These are phyloP conservation scores for Blepharisma japonicum DNA, from an alignment of 73 alveolate genomes.

Conservation along the genomic window DNA sequence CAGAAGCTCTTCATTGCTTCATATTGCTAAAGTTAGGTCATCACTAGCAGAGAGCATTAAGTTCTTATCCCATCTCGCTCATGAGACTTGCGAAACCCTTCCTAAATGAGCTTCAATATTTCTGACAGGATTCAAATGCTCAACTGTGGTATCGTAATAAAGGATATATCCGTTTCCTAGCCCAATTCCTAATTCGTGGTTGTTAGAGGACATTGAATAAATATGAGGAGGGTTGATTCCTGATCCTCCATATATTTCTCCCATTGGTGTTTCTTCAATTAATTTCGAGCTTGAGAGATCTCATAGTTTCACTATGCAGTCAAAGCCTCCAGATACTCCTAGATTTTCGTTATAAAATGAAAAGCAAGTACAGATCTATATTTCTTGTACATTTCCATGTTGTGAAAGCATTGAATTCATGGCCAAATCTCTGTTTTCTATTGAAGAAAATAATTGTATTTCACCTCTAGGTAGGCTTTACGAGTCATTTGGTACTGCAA, in stretches of 20 bases:
- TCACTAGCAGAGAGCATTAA: too few relatives aligned
- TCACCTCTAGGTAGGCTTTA: neutral
- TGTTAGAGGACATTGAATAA: neutral
- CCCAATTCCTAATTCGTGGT: neutral
- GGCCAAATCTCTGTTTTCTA: neutral
- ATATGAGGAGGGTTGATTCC: conserved; percentile 18
- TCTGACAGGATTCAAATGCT: too few relatives aligned
- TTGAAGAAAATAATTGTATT: neutral
- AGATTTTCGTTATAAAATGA: neutral
- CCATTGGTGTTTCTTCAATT: neutral
- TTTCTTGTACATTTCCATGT: neutral
- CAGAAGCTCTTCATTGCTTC: too few relatives aligned
- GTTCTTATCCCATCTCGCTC: too few relatives aligned
- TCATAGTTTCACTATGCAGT: neutral
- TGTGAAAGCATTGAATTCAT: too few relatives aligned
- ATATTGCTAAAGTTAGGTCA: too few relatives aligned
- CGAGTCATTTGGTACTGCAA: neutral
- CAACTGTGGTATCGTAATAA: too few relatives aligned
- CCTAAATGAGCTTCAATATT: too few relatives aligned
- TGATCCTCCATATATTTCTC: neutral
- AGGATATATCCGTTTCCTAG: conserved; percentile 8
- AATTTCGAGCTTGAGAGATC: neutral
- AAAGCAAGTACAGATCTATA: neutral
- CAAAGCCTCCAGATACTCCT: conserved; percentile 17
- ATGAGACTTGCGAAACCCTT: too few relatives aligned